These are phyloP conservation scores for Tulasnella sp. DNA, from an alignment of 768 basidiomycete genomes.

Conservation along the genomic window DNA sequence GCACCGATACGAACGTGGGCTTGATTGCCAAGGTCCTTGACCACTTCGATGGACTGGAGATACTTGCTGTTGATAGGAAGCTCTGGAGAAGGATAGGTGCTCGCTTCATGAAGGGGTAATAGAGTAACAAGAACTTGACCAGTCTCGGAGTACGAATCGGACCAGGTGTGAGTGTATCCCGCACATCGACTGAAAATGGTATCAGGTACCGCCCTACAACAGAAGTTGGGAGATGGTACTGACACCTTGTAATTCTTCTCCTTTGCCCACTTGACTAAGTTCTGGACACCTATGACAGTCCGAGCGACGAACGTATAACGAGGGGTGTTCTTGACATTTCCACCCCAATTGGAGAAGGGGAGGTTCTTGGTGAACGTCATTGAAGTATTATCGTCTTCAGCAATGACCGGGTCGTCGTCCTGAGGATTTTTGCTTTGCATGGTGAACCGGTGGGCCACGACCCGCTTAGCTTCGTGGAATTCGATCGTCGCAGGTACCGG, in stretches of 20 bases:
- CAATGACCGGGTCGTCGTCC: neutral
- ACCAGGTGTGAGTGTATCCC: neutral
- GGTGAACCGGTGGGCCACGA: neutral
- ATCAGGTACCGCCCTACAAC: neutral
- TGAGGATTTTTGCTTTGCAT: neutral
- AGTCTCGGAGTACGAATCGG: neutral
- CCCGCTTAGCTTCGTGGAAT: neutral
- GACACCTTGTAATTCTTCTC: neutral
- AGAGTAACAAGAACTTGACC: neutral
- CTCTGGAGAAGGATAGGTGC: neutral
- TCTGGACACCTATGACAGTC: neutral
- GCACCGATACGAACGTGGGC: slow-evolving; percentile 25
- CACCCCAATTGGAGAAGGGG: neutral
- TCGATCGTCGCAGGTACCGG: neutral
- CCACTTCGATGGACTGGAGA: neutral
- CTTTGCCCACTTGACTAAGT: neutral
- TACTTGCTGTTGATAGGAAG: neutral
- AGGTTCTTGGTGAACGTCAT: neutral
- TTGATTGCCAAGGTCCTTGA: neutral
- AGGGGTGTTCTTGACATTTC: slow-evolving; percentile 3
- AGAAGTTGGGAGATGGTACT: neutral
- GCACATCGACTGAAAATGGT: neutral
- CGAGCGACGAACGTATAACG: neutral
- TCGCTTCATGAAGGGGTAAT: neutral
- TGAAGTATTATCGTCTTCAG: neutral